These are phyloP conservation scores for Podila horticola DNA, from an alignment of 192 early-diverging fungal genomes.

Conservation along the genomic window DNA sequence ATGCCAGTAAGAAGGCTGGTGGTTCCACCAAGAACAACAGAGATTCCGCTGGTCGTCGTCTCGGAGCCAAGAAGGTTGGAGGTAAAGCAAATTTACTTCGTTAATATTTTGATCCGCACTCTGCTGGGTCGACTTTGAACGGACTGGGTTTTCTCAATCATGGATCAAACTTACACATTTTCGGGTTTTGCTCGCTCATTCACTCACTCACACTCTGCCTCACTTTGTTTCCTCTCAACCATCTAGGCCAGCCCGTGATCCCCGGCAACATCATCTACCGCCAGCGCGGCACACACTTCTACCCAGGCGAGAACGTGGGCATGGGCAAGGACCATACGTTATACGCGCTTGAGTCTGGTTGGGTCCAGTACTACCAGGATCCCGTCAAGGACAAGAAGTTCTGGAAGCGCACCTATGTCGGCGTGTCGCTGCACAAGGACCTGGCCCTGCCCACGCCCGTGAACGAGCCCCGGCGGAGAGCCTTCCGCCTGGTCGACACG, in stretches of 20 bases:
- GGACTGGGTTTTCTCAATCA: no score
- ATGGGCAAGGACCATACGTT: conserved; percentile 85
- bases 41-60: conserved; percentile 80
- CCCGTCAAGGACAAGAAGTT: conserved; percentile 65
- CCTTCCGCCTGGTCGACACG: conserved; percentile 74
- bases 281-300: conserved; percentile 82
- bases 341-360: conserved; percentile 76
- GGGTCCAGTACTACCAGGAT: conserved; percentile 79
- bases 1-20: conserved; percentile 80
- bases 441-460: conserved; percentile 69
- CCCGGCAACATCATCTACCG: conserved; percentile 85
- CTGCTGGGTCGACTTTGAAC: neutral
- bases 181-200: neutral
- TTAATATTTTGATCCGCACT: neutral
- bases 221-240: neutral
- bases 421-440: conserved; percentile 70
- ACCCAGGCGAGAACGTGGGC: conserved; percentile 81
- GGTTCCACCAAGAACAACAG: conserved; percentile 83
- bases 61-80: conserved; percentile 82
- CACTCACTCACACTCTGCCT: neutral
- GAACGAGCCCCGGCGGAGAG: conserved; percentile 71
- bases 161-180: no score
- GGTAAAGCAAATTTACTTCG: conserved; percentile 32
- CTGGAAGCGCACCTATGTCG: conserved; percentile 70
- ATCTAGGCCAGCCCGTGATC: conserved; percentile 70